Conservation (phyloP, 805 yeast genomes). For the Suhomyces kilbournensis region DNA sequence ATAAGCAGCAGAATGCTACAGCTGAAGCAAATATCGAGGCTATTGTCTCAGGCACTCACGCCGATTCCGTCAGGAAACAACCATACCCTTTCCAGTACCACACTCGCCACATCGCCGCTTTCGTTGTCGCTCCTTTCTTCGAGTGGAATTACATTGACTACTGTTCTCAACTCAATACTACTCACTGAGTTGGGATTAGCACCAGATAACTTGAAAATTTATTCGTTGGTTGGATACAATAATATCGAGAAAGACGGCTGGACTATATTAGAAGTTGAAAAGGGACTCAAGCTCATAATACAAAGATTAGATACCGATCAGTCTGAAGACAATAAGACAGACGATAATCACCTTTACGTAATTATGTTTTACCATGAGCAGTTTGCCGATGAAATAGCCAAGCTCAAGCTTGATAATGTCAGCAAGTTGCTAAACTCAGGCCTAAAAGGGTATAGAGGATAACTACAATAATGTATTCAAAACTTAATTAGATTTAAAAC, state of each 20-base stretch:
- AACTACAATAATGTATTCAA: background rate
- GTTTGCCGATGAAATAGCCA: conserved; percentile 33
- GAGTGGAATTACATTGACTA: conserved; percentile 39
- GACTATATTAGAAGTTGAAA: conserved; percentile 31
- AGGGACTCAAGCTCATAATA: conserved; percentile 25
- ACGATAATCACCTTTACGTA: conserved; percentile 19
- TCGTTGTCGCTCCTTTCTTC: conserved; percentile 34
- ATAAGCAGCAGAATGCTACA: conserved; percentile 30
- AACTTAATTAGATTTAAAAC: background rate
- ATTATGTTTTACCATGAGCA: conserved; percentile 29
- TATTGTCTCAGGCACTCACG: conserved; percentile 25
- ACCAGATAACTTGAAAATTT: conserved; percentile 32
- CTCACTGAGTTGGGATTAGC: conserved; percentile 13
- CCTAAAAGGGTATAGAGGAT: conserved; percentile 27
- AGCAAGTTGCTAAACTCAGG: conserved; percentile 29
- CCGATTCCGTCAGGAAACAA: conserved; percentile 4
- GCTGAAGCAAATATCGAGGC: conserved; percentile 34
- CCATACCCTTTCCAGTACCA: conserved; percentile 4
- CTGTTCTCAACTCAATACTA: conserved; percentile 25
- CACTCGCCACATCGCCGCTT: conserved; percentile 19
- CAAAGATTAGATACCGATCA: conserved; percentile 14
- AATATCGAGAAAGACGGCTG: conserved; percentile 22
- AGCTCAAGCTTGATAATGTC: conserved; percentile 33
- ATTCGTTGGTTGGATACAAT: conserved; percentile 34
- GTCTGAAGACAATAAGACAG: conserved; percentile 2